A percentile compares a stretch with the other conserved stretches of the same genome.
phyloP scores from a whole-genome alignment of 1,284 basidiomycete genomes.

The Athelia sp. region DNA sequence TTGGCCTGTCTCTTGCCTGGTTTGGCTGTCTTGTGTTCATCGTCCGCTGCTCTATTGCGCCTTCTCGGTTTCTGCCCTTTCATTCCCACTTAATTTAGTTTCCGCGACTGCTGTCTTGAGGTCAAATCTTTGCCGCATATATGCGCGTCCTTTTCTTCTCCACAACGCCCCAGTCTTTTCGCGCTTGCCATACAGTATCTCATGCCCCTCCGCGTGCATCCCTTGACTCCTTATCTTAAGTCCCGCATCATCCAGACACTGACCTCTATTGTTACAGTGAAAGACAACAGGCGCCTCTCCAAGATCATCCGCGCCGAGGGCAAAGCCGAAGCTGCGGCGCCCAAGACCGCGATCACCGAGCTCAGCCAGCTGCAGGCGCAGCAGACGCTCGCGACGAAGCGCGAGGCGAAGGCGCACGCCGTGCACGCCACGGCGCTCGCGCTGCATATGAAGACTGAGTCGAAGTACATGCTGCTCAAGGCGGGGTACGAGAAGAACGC shows the following conservation, averaged over 20 bases:
- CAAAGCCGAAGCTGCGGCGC: constrained; percentile 44
- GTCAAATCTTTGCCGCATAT: no score
- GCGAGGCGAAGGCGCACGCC: constrained; percentile 30
- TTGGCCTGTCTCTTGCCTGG: no score
- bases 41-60: no score
- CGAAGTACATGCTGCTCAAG: constrained; percentile 40
- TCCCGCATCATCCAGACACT: background rate
- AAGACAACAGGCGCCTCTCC: constrained; percentile 42
- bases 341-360: constrained; percentile 43
- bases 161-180: no score
- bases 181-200: no score
- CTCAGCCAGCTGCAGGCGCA: constrained; percentile 47
- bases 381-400: constrained; percentile 30
- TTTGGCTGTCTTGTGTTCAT: no score
- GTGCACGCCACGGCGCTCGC: constrained; percentile 36
- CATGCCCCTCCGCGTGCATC: no score
- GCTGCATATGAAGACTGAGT: constrained; percentile 43
- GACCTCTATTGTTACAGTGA: constrained; percentile 26
- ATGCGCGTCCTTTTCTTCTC: no score
- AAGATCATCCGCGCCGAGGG: constrained; percentile 51
- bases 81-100: no score
- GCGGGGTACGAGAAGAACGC: constrained; percentile 36
- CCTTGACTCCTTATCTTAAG: background rate
- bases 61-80: no score
- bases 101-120: no score